phyloP scores from a whole-genome alignment of 352 stramenopile genomes.

The Peronospora destructor region DNA sequence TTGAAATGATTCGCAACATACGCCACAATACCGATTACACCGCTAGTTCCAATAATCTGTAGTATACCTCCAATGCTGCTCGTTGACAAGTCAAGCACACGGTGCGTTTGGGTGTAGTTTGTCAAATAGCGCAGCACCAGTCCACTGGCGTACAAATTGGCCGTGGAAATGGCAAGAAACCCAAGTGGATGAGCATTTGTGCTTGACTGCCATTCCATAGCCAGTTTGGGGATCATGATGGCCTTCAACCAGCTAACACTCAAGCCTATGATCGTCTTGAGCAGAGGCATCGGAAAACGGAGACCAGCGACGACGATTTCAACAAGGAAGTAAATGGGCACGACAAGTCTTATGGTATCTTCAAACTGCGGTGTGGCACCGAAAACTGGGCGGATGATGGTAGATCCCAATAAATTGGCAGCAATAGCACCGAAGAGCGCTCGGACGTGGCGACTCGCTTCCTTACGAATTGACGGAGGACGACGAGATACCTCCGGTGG shows the following conservation, averaged over 20 bases:
- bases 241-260: constrained; percentile 70
- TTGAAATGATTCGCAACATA: constrained; percentile 56
- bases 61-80: constrained; percentile 36
- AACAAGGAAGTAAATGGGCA: constrained; percentile 51
- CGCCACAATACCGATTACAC: constrained; percentile 43
- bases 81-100: constrained; percentile 33
- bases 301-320: constrained; percentile 37
- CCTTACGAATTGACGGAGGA: constrained; percentile 31
- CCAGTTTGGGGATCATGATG: constrained; percentile 58
- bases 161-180: constrained; percentile 57
- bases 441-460: constrained; percentile 31
- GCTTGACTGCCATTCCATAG: constrained; percentile 48
- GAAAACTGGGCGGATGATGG: constrained; percentile 55
- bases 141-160: constrained; percentile 67
- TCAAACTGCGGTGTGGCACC: constrained; percentile 48
- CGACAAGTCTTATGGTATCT: constrained; percentile 48
- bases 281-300: constrained; percentile 32
- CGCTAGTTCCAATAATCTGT: constrained; percentile 37
- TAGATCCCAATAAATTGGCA: constrained; percentile 60
- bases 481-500: constrained; percentile 25
- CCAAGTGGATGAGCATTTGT: constrained; percentile 41
- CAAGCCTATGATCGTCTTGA: constrained; percentile 50
- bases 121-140: constrained; percentile 48
- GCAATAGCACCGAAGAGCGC: constrained; percentile 44
- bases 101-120: constrained; percentile 38